Base-by-base conservation (phyloP, 2,329 filamentous ascomycete species). In the Colletotrichum chrysophilum region DNA sequence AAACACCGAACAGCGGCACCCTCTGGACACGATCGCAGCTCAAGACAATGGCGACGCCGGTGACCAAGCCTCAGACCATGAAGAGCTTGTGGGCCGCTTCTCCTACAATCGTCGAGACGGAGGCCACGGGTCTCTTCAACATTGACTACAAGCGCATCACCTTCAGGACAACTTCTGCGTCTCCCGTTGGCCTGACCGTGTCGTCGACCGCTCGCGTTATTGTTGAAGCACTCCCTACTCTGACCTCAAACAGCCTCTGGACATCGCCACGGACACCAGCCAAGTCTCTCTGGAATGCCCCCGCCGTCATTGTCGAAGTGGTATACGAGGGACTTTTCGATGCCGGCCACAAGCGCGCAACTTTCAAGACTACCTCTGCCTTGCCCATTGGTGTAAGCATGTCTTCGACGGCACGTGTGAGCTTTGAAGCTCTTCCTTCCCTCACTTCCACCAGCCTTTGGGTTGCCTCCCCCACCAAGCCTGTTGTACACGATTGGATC, bases 381-480 rank as follows among this genome's bases (percentile, higher is more conserved):
- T 14, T 75, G 14, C 74, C 71, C 16, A 66, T 71, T 72, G 78
- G 69, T 78, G 78, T 71, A 18, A 4, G n/a, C 56, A 75, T 75
- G 73, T 56, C 64, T 16, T 73, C 70, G 10, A 36, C 30, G 21
- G 56, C 64, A 26, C 83, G 85, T 65, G 78, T 79, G 61, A 77
- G 78, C 43, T 74, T 80, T 62, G 78, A 79, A 55, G 77, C 80
- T 71, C 78, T 86, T 32, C 79, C 80, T 24, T 78, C 73, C 30
- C 78, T 86, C 61, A 79, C 72, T 48, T 85, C 84, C 64, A 79
- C 80, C 73, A 79, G 78, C 64, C 83, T 86, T 66, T 86, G 85
- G 85, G 79, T 78, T 71, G 67, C 58, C 12, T 43, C 74, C 18
- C 56, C 36, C 10, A 28, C 43, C 14, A 48, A 24, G 13, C 48